Base-by-base conservation (phyloP, 2,329 filamentous ascomycete genomes). In the Arachnomyces sp. region DNA sequence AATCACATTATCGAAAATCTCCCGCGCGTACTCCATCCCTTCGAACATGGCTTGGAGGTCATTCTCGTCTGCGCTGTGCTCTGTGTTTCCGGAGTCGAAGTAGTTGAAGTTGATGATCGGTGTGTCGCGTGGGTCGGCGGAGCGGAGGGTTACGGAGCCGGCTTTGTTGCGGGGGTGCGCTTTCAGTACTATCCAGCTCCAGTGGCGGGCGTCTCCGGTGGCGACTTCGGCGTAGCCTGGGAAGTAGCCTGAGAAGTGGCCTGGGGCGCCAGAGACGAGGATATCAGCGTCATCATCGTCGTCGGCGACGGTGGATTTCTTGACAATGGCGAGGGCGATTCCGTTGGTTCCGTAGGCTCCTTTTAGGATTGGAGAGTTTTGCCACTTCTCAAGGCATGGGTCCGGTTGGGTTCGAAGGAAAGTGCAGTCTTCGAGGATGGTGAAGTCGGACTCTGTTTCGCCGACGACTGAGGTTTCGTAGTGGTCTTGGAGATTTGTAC, bases 41-140 rank as follows among this genome's bases (percentile, higher is more conserved):
- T 84, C 78, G 25, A 67, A 63, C 11, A 79, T 48, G 1, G 77
- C 75, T 34, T 65, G 51, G 4, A 73, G 59, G 46, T 77, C 71
- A 7, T 75, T 52, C 34, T 77, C 69, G 25, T 67, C 62, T 0
- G 59, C 60, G 3, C 66, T 62, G 30, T 62, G 63, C 16, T 55
- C 62, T 43, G 60, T 62, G 31, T 57, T 61, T 14, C 74, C 73
- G 0, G 66, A 63, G 34, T 71, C 67, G 31, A 61, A 80, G 57
- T 72, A 81, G 57, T 78, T 75, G 64, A 80, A 83, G 36, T 66
- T 65, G 48, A 86, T 82, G 4, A 73, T 57, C 0, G 83, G 82
- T 3, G 69, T 64, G 39, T 84, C 80, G 1, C 75, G 73, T 0
- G 82, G 81, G 52, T 86, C 73, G 0, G 72, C 61, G 0, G 76